Base-by-base conservation (phyloP, 257 asterid genomes). In the Phtheirospermum japonicum region DNA sequence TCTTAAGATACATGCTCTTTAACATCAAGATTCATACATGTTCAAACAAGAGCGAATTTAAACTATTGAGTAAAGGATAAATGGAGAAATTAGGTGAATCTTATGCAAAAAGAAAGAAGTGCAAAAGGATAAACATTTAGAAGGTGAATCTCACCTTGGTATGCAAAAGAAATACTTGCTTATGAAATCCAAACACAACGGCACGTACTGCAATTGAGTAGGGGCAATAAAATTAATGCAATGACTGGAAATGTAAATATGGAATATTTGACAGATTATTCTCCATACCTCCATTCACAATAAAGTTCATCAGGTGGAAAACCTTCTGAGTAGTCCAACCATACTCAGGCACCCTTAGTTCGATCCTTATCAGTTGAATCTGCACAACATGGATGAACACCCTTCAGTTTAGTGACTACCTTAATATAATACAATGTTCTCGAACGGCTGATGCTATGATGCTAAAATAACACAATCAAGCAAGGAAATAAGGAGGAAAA, bases 321-420 rank as follows among this genome's bases (percentile, higher is more conserved):
- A 90, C 89, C 84, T 90, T 90, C 76, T 87, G 96, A 3, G 93
- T 87, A 31, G 97, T 90, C 97, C 97, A 90, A 28, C 97, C 96
- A 75, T 83, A 90, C 77, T 85, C 96, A 0, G 97, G 96, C 62
- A 90, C 97, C 76, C 97, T 85, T 54, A 82, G 64, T 74, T 87
- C 88, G 43, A 90, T 90, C 74, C 95, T 82, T 71, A 90, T 80
- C 65, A 90, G 74, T 83, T 90, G 97, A 73, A 90, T 73, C 97
- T 90, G 87, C 80, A 80, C 8, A 51, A 36, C 54, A 54, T 30
- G 55, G 67, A 66, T 45, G 64, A n/a, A n/a, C 37, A 23, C 53
- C 50, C 59, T 69, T 66, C 73, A 61, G 61, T 53, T 45, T 48
- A 23, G 57, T 50, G 17, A 34, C 9, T 18, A 43, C 45, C 48